Percentiles rank a stretch among this genome's conserved stretches.
Evolutionary conservation across 2,329 filamentous ascomycete genomes (phyloP).

Genomic region (Colletotrichum siamense): DNA sequence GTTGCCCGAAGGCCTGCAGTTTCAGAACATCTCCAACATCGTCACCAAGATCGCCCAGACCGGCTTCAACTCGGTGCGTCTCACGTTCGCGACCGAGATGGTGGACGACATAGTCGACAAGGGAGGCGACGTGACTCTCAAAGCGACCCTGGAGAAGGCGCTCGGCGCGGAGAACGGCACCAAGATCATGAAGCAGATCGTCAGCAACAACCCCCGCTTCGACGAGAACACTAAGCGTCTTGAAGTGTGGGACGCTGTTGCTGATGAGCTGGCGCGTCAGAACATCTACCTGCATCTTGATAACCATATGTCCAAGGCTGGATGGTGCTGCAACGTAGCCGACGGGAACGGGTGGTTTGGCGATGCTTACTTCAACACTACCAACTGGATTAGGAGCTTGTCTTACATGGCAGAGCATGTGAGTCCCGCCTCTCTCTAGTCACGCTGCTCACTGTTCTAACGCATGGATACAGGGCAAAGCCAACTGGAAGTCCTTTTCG

Average conservation of each 20-base stretch:
- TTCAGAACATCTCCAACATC: conserved; percentile 53
- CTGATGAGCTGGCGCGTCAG: conserved; percentile 52
- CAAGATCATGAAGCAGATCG: conserved; percentile 46
- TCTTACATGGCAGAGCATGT: conserved; percentile 57
- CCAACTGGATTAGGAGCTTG: conserved; percentile 58
- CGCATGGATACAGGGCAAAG: conserved; percentile 31
- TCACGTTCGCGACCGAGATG: conserved; percentile 63
- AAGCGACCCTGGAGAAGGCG: conserved; percentile 39
- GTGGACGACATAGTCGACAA: conserved; percentile 52
- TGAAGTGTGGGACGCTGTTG: conserved; percentile 58
- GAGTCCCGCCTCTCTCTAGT: conserved; percentile 23
- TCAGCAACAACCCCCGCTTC: conserved; percentile 56
- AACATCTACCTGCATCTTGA: conserved; percentile 53
- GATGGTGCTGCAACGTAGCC: conserved; percentile 49
- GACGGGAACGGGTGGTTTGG: conserved; percentile 59
- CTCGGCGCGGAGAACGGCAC: conserved; percentile 54
- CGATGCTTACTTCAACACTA: conserved; percentile 55
- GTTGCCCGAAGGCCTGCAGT: conserved; percentile 61
- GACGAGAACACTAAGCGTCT: conserved; percentile 51
- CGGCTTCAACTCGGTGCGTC: conserved; percentile 59
- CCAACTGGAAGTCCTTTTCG: conserved; percentile 41
- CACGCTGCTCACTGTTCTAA: neutral
- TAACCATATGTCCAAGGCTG: conserved; percentile 53
- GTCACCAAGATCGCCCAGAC: conserved; percentile 54
- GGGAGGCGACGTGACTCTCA: conserved; percentile 40